Percentiles rank a stretch among this genome's conserved stretches.
These are phyloP conservation scores for Laguncularia racemosa DNA, from an alignment of 345 rosid species.

Conservation along the genomic window DNA sequence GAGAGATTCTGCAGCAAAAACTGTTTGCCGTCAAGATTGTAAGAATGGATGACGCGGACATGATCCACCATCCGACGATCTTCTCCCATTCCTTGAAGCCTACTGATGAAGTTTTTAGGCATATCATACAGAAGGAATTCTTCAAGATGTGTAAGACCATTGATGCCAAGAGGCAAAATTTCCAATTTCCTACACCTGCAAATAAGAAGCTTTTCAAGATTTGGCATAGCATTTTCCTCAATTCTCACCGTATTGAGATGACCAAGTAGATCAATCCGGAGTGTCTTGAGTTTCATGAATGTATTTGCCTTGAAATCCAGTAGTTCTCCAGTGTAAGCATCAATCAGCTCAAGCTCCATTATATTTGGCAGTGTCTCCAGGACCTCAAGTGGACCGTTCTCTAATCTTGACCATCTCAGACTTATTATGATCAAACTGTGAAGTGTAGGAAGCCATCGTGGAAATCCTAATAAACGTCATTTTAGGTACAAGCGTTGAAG, in stretches of 20 bases:
- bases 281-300: conserved; percentile 2
- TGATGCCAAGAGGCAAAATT: conserved; percentile 5
- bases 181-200: background rate
- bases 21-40: background rate
- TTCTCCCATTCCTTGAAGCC: background rate
- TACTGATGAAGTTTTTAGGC: background rate
- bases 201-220: background rate
- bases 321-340: conserved; percentile 2
- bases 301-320: background rate
- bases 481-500: conserved; percentile 8
- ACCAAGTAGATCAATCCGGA: conserved; percentile 1
- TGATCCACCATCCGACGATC: background rate
- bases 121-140: background rate
- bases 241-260: background rate
- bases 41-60: background rate
- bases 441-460: conserved; percentile 1
- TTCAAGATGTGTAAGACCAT: conserved; percentile 1
- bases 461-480: conserved; percentile 6
- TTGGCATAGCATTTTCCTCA: conserved; percentile 4
- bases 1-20: background rate
- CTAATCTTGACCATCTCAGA: conserved; percentile 4
- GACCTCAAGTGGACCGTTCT: background rate
- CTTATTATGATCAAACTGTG: conserved; percentile 1
- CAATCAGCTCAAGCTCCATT: conserved; percentile 3
- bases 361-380: conserved; percentile 7